These are phyloP conservation scores for Tetracentron sinense DNA, from an alignment of 164 flowering plant genomes.

Conservation along the genomic window DNA sequence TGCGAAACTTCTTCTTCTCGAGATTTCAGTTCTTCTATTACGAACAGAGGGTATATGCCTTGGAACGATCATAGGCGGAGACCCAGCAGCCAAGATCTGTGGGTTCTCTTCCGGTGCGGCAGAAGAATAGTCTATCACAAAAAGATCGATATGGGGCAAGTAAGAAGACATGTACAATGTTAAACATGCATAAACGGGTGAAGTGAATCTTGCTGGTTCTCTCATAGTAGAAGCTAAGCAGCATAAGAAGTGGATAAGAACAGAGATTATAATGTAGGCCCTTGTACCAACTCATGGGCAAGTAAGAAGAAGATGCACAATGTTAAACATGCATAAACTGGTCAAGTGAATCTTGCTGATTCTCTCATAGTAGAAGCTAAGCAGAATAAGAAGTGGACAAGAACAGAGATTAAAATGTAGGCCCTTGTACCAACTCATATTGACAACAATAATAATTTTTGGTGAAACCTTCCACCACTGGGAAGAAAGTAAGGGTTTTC, in stretches of 20 bases:
- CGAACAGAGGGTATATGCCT: constrained; percentile 30
- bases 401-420: neutral
- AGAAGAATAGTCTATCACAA: constrained; percentile 22
- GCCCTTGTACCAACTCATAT: no score
- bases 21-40: constrained; percentile 25
- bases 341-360: neutral
- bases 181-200: neutral
- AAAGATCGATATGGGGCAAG: neutral
- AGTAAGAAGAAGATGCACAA: neutral
- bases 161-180: neutral
- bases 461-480: no score
- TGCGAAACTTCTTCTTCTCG: constrained; percentile 42
- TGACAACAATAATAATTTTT: no score
- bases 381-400: neutral
- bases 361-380: neutral
- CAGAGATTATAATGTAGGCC: neutral
- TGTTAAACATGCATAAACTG: neutral
- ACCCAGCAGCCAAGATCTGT: constrained; percentile 17
- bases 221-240: neutral
- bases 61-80: constrained; percentile 32
- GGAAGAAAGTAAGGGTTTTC: no score
- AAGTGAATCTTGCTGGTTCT: neutral
- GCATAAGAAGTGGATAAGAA: neutral
- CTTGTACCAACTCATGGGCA: no score
- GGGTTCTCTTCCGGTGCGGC: constrained; percentile 35